Evolutionary conservation across 2,329 filamentous ascomycete genomes (phyloP).

Genomic region (Chaetomiaceae sp.): DNA sequence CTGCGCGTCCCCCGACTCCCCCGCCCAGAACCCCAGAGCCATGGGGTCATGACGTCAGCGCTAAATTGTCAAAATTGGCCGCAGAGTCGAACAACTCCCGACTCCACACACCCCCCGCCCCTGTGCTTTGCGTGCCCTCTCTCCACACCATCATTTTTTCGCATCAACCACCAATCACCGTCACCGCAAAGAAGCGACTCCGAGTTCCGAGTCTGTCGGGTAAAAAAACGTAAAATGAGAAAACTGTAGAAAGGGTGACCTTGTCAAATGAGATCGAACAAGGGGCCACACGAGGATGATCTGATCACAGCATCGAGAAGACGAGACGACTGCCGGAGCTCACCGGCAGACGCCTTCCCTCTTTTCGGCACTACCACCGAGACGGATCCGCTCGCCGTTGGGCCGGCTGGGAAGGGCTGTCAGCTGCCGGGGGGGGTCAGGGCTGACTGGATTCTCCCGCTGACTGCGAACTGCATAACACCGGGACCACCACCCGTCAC

Average conservation of each 20-base stretch:
- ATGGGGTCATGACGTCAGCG: constrained; percentile 7
- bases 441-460: constrained; percentile 4
- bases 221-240: too few species aligned
- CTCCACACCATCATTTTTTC: not conserved
- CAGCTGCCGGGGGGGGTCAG: not conserved
- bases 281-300: not conserved
- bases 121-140: not conserved
- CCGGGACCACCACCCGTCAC: too few species aligned
- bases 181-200: not conserved
- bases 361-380: constrained; percentile 10
- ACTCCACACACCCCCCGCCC: too few species aligned
- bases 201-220: too few species aligned
- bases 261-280: not conserved
- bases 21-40: not conserved
- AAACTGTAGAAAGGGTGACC: not conserved
- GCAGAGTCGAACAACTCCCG: not conserved
- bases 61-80: not conserved
- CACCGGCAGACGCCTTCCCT: not conserved
- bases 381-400: constrained; percentile 7
- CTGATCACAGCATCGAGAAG: not conserved
- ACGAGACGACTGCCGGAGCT: not conserved
- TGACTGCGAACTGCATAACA: too few species aligned
- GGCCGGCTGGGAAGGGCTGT: not conserved
- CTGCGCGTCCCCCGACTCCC: not conserved
- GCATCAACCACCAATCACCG: not conserved